A percentile compares a stretch with the other conserved stretches of the same genome.
phyloP scores from a whole-genome alignment of 208 protist genomes.

The Vickermania spadyakhi region DNA sequence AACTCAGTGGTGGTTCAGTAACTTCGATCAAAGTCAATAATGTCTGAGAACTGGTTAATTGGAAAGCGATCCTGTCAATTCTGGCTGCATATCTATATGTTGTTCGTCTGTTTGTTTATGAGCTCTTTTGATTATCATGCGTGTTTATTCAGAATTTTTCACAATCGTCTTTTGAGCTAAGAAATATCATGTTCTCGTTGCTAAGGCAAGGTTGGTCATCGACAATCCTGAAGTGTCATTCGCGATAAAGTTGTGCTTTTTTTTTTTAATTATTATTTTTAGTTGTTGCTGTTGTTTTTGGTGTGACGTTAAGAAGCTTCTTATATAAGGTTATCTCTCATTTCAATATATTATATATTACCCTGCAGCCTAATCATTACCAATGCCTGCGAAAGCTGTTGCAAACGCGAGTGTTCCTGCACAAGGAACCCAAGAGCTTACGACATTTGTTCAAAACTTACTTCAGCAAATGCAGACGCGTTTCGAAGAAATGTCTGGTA shows the following conservation, averaged over 20 bases:
- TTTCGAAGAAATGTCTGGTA: conserved; percentile 93
- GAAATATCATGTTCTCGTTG: too few relatives aligned
- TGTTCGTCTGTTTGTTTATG: too few relatives aligned
- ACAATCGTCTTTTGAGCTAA: too few relatives aligned
- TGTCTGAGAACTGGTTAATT: too few relatives aligned
- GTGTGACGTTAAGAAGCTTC: not conserved
- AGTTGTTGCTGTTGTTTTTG: conserved; percentile 12
- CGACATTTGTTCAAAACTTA: conserved; percentile 90
- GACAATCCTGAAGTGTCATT: too few relatives aligned
- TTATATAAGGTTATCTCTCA: not conserved
- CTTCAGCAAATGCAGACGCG: conserved; percentile 92
- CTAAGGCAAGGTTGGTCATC: too few relatives aligned
- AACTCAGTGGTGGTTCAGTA: not conserved
- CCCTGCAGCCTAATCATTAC: not conserved
- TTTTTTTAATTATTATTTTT: conserved; percentile 8
- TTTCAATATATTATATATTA: not conserved
- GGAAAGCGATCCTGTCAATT: too few relatives aligned
- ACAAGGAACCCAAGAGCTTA: conserved; percentile 87
- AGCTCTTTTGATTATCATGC: too few relatives aligned
- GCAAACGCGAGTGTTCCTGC: conserved; percentile 2
- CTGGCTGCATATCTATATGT: too few relatives aligned
- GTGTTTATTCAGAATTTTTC: too few relatives aligned
- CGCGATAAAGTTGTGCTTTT: too few relatives aligned
- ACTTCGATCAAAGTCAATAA: too few relatives aligned
- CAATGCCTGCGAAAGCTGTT: conserved; percentile 19